phyloP scores from a whole-genome alignment of 1,284 basidiomycete species.

The Irpex sp. region DNA sequence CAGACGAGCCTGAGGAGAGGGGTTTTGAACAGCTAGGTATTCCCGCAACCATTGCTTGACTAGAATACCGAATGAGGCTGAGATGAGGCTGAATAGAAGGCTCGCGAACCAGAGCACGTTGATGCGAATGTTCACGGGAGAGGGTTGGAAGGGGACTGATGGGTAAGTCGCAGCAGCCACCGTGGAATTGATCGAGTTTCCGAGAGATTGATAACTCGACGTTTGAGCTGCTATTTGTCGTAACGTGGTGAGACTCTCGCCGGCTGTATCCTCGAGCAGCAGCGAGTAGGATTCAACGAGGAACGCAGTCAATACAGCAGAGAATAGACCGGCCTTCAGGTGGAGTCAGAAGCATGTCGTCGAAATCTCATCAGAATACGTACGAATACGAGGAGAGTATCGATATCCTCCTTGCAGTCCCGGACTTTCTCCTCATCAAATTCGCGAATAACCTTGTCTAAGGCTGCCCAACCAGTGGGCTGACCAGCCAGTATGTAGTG shows the following conservation, averaged over 20 bases:
- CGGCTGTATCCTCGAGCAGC: not conserved
- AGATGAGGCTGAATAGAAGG: conserved; percentile 5
- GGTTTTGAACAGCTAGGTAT: not conserved
- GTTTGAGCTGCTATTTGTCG: not conserved
- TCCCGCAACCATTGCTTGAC: conserved; percentile 9
- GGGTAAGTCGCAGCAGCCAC: not conserved
- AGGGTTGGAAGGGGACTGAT: not conserved
- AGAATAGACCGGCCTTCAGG: conserved; percentile 2
- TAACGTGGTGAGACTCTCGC: not conserved
- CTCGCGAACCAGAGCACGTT: conserved; percentile 14
- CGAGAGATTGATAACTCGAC: not conserved
- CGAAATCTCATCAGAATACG: not conserved
- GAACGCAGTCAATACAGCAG: conserved; percentile 2
- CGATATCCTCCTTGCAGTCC: conserved; percentile 1
- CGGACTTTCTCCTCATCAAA: conserved; percentile 1
- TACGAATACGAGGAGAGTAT: conserved; percentile 8
- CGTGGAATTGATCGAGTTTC: not conserved
- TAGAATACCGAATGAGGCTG: conserved; percentile 8
- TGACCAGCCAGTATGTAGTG: not conserved
- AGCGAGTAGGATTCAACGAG: not conserved
- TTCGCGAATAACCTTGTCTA: not conserved
- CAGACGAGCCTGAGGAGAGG: not conserved
- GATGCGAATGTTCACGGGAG: not conserved
- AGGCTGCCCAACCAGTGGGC: conserved; percentile 2
- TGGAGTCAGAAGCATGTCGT: not conserved